phyloP scores from a whole-genome alignment of 495 filamentous ascomycete species.

The Aspergillus avenaceus region DNA sequence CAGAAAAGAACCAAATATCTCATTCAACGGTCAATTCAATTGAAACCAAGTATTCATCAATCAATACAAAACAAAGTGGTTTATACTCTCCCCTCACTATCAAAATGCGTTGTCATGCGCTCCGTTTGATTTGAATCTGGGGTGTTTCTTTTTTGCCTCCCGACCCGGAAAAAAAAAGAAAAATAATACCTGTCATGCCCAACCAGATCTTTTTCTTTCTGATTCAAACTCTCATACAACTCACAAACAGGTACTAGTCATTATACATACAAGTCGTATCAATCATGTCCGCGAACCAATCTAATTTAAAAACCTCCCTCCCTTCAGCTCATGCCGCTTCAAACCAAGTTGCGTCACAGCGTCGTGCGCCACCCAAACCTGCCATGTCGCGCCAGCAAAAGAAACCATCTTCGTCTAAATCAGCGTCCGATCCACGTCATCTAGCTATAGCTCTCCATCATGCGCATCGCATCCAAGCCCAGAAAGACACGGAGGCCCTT shows the following conservation, averaged over 20 bases:
- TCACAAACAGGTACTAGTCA: background rate
- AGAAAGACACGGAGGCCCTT: constrained; percentile 65
- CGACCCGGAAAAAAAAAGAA: no score
- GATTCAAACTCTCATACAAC: no score
- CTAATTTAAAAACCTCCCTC: constrained; percentile 54
- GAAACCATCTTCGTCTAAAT: constrained; percentile 27
- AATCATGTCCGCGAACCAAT: constrained; percentile 31
- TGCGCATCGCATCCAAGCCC: constrained; percentile 71
- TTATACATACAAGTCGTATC: background rate
- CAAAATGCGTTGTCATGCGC: background rate
- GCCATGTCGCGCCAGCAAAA: constrained; percentile 32
- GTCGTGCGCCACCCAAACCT: constrained; percentile 18
- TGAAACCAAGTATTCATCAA: no score
- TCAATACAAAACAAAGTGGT: no score
- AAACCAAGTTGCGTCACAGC: constrained; percentile 22
- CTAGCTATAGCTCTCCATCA: constrained; percentile 69
- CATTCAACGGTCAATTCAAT: no score
- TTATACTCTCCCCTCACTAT: no score
- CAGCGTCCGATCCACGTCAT: constrained; percentile 48
- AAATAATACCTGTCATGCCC: background rate
- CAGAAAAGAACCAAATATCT: no score
- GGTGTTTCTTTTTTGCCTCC: constrained; percentile 17
- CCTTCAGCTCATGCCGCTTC: constrained; percentile 33
- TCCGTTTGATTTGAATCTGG: constrained; percentile 10
- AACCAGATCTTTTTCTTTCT: background rate